Percentiles rank a stretch among this genome's conserved stretches.
These are phyloP conservation scores for Xylaria intraflava DNA, from an alignment of 495 filamentous ascomycete species.

Conservation along the genomic window DNA sequence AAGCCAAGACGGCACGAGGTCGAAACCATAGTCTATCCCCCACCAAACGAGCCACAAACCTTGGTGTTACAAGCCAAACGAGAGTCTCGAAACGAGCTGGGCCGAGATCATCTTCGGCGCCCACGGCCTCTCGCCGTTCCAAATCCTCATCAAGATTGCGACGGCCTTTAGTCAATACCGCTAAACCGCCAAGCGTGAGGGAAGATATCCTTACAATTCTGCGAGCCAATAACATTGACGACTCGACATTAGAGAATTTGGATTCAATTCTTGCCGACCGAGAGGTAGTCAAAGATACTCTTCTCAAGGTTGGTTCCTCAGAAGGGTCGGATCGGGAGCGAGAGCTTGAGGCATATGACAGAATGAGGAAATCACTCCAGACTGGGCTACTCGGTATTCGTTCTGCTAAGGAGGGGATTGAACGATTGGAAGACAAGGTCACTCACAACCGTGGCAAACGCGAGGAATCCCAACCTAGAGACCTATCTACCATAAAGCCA, in stretches of 20 bases:
- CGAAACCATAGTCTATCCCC: conserved; percentile 12
- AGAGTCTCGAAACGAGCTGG: conserved; percentile 3
- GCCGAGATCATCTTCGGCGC: conserved; percentile 19
- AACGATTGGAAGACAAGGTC: conserved; percentile 57
- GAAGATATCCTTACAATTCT: conserved; percentile 46
- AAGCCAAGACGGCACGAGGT: conserved; percentile 2
- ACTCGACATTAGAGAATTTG: conserved; percentile 48
- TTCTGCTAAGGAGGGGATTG: conserved; percentile 59
- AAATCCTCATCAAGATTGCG: conserved; percentile 32
- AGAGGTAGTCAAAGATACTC: conserved; percentile 22
- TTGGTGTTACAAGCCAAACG: not conserved
- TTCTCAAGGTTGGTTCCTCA: conserved; percentile 29
- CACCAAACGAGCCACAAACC: not conserved
- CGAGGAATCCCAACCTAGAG: not conserved
- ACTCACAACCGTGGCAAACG: conserved; percentile 33
- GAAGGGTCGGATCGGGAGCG: conserved; percentile 31
- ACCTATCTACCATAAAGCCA: not conserved
- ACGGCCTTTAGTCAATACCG: conserved; percentile 40
- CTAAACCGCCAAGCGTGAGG: conserved; percentile 38
- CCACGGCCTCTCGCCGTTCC: conserved; percentile 18
- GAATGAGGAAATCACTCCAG: conserved; percentile 53
- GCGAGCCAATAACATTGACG: conserved; percentile 42
- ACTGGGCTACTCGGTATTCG: conserved; percentile 57
- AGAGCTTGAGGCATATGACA: conserved; percentile 48
- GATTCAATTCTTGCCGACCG: conserved; percentile 34